Base-by-base conservation (phyloP, 2,329 filamentous ascomycete genomes). In the Cladosporium sp. region DNA sequence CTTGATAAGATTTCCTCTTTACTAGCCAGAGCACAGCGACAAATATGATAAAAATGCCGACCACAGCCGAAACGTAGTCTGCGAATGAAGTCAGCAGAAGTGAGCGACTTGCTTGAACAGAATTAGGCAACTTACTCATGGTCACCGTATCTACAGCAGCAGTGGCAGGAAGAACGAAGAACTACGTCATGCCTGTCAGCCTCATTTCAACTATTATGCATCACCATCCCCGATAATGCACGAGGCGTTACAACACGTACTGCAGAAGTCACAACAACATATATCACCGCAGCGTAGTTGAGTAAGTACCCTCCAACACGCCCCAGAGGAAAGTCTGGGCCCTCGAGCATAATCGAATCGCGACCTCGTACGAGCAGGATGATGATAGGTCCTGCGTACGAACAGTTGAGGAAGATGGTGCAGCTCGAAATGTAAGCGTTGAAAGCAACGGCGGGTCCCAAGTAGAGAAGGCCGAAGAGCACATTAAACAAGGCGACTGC, bases 401-500 rank as follows among this genome's bases (percentile, higher is more conserved):
- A 53, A 37, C 50, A 53, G 37, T 53, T 53, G 22, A 53, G 50
- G 37, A 53, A 53, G 3, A 53, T 53, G 24, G 50, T 53, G 50
- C 50, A 53, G 25, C 37, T 53, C 4, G 50, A 53, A 25, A 53
- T 53, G 19, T 53, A 53, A 1, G 50, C 50, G 19, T 53, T 53
- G 37, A 34, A 53, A 44, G 37, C 50, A 10, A 53, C 50, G 6
- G 50, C 8, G 3, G 50, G 50, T 24, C 50, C 50, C 50, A 53
- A 17, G 50, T 53, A 53, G 25, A 53, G 50, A 9, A 53, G n/a
- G 10, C 50, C 50, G 25, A 53, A 53, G 25, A 44, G 50, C 8
- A 53, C 17, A 12, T 53, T 44, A 37, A 53, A 61, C 2, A 71
- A 22, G n/a, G 50, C 50, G 10, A 44, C 37, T 15, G 50, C 50